phyloP scores from a whole-genome alignment of 2,329 filamentous ascomycete species.

The Xylariomycetidae sp. region DNA sequence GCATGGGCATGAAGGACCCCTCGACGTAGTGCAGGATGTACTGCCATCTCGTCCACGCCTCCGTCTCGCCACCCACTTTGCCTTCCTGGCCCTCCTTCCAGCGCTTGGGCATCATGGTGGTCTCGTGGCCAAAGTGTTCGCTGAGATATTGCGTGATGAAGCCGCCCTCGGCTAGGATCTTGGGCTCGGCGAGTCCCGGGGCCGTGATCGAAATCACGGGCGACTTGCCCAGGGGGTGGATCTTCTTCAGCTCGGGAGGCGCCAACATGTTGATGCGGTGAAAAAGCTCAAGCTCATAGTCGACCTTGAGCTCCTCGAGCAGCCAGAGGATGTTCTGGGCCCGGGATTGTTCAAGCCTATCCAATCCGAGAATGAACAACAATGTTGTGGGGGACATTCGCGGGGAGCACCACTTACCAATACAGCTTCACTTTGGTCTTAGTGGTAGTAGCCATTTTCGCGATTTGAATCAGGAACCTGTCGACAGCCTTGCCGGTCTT shows the following conservation, averaged over 20 bases:
- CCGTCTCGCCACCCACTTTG: conserved; percentile 55
- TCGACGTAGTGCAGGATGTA: conserved; percentile 82
- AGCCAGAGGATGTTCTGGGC: conserved; percentile 83
- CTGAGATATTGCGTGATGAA: conserved; percentile 78
- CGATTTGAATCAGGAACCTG: not conserved
- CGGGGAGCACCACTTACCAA: conserved; percentile 54
- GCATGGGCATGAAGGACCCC: conserved; percentile 59
- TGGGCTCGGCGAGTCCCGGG: conserved; percentile 33
- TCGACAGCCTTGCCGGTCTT: not conserved
- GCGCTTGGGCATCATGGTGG: conserved; percentile 44
- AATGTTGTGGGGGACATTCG: too few species aligned
- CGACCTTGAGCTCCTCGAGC: conserved; percentile 73
- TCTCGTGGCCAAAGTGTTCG: conserved; percentile 52
- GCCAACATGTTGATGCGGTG: conserved; percentile 67
- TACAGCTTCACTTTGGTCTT: conserved; percentile 57
- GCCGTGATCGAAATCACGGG: conserved; percentile 67
- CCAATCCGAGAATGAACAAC: not conserved
- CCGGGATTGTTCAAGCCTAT: conserved; percentile 78
- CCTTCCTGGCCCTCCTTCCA: conserved; percentile 56
- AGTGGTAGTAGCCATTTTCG: conserved; percentile 24
- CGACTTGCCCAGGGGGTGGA: conserved; percentile 85
- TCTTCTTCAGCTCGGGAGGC: conserved; percentile 67
- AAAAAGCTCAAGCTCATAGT: conserved; percentile 77
- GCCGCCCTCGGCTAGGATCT: conserved; percentile 76
- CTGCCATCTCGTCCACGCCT: conserved; percentile 54